phyloP scores from a whole-genome alignment of 2,329 filamentous ascomycete genomes.

The Aureobasidium subglaciale region DNA sequence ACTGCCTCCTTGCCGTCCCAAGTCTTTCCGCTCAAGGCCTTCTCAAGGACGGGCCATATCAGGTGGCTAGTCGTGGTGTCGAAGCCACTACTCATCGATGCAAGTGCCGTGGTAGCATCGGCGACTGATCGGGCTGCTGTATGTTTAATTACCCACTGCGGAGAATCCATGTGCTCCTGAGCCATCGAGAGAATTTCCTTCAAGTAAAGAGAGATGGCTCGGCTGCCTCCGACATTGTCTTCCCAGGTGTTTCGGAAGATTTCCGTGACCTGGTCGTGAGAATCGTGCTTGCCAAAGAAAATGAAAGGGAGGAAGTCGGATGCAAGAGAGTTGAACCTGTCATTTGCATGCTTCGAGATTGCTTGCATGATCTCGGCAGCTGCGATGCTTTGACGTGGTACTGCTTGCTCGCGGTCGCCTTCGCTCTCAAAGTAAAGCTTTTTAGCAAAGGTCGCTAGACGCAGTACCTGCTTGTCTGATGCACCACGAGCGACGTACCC shows the following conservation, averaged over 20 bases:
- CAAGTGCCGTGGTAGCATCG: constrained; percentile 60
- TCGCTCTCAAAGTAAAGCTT: constrained; percentile 76
- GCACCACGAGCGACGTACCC: constrained; percentile 71
- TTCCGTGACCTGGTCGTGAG: constrained; percentile 68
- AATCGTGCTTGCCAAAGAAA: constrained; percentile 82
- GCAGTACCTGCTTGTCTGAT: constrained; percentile 51
- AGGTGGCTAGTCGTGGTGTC: constrained; percentile 48
- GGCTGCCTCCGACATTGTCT: constrained; percentile 78
- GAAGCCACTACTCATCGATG: constrained; percentile 47
- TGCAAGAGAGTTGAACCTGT: constrained; percentile 75
- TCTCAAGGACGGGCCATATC: constrained; percentile 80
- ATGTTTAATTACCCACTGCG: constrained; percentile 87
- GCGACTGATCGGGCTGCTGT: constrained; percentile 75
- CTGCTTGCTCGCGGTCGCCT: constrained; percentile 50
- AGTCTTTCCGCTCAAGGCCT: constrained; percentile 76
- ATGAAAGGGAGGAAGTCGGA: constrained; percentile 73
- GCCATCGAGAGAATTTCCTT: constrained; percentile 70
- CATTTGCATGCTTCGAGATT: constrained; percentile 78
- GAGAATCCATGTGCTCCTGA: constrained; percentile 62
- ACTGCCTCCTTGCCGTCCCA: constrained; percentile 88
- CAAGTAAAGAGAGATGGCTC: constrained; percentile 76
- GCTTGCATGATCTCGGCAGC: constrained; percentile 77
- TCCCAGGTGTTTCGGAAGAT: constrained; percentile 82
- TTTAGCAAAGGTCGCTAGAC: constrained; percentile 50
- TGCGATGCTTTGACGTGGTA: constrained; percentile 53